Base-by-base conservation (phyloP, 257 asterid species). In the Salvia hispanica region DNA sequence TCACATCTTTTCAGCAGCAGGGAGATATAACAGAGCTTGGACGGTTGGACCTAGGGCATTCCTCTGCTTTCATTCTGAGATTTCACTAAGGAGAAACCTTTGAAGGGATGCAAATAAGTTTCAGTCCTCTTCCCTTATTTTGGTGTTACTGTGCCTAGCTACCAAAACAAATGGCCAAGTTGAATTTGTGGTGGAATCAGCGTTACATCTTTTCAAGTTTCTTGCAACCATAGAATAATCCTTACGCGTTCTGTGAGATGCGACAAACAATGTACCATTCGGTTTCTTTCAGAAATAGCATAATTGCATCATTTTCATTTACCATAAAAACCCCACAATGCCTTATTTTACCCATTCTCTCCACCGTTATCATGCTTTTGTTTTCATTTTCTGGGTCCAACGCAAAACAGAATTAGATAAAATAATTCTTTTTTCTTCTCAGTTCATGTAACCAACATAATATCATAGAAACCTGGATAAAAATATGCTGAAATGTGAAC, bases 371-470 rank as follows among this genome's bases (percentile, higher is more conserved):
- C 9, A 47, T 25, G 12, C 34, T 54, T 21, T 16, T 16, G 7
- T 46, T 46, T 28, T 57, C 64, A 58, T 48, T 44, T 11, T 31
- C 31, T 45, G 40, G 50, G 40, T 70, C 69, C 65, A 70, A 51
- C 39, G 9, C 40, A 39, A 50, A 50, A n/a, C 42, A 61, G 46
- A 53, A 7, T 44, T 25, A 25, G n/a, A 51, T 14, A 44, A 44
- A 13, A 43, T 11, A 15, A 37, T 43, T 4, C n/a, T n/a, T 28
- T 36, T 21, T 37, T 59, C 31, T 25, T 40, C 31, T 62, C 67
- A 42, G 12, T 15, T 40, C 39, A 58, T 21, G 31, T 15, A 59
- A 31, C 40, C 14, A 10, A 34, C 43, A 16, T 28, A 60, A 13
- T 51, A 50, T 60, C 60, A 48, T 14, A 36, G 13, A 37, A 66